These are phyloP conservation scores for Trichoderma sp. DNA, from an alignment of 2,329 filamentous ascomycete genomes.

Conservation along the genomic window DNA sequence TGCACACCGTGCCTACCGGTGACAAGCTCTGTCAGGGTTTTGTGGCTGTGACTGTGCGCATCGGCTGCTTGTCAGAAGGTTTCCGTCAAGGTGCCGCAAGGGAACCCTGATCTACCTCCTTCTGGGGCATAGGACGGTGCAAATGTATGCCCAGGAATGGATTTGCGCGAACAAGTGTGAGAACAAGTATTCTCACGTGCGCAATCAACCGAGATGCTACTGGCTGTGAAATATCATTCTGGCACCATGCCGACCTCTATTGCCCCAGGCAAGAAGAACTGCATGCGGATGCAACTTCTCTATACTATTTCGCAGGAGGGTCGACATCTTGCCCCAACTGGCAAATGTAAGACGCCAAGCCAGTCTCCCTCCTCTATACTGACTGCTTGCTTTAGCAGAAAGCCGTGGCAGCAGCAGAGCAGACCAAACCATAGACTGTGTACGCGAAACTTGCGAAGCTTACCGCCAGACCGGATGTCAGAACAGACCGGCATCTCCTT, in stretches of 20 bases:
- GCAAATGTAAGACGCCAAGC: neutral
- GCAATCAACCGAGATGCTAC: neutral
- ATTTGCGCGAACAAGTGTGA: too few relatives aligned
- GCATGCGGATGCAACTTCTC: neutral
- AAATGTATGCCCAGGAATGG: too few relatives aligned
- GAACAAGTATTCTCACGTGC: too few relatives aligned
- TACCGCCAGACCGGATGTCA: slow-evolving; percentile 13
- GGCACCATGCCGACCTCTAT: neutral
- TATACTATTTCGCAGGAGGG: too few relatives aligned
- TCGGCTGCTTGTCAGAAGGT: neutral
- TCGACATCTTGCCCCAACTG: neutral
- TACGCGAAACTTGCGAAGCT: neutral
- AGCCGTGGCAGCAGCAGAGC: neutral
- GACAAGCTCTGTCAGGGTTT: neutral
- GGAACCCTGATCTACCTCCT: slow-evolving; percentile 1
- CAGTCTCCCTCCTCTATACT: too few relatives aligned
- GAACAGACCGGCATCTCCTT: slow-evolving; percentile 8
- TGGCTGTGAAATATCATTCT: neutral
- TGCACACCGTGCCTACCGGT: neutral
- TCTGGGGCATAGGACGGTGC: too few relatives aligned
- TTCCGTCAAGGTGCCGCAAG: neutral
- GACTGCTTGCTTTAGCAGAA: neutral
- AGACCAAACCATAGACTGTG: neutral
- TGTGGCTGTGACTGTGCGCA: neutral
- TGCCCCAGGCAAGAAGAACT: too few relatives aligned